These are phyloP conservation scores for Meyerozyma guilliermondii DNA, from an alignment of 1,139 yeast genomes.

Conservation along the genomic window DNA sequence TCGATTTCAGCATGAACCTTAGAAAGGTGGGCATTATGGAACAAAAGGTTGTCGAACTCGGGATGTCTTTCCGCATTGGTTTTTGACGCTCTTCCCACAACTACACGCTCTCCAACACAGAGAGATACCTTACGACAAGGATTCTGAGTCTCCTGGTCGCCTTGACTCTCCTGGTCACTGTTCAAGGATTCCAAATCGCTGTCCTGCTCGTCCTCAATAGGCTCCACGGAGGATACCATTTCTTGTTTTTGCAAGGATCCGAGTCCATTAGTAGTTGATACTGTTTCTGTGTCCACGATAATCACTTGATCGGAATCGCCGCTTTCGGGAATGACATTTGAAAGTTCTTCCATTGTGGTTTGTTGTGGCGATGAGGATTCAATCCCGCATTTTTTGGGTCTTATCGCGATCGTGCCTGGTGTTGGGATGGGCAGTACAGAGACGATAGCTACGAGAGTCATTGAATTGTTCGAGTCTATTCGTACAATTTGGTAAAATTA, in stretches of 20 bases:
- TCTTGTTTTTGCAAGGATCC: not conserved
- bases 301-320: not conserved
- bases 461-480: slow-evolving; percentile 3
- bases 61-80: slow-evolving; percentile 8
- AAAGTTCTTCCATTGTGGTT: not conserved
- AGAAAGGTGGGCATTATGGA: slow-evolving; percentile 10
- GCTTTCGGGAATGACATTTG: not conserved
- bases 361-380: not conserved
- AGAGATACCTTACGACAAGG: not conserved
- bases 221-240: not conserved
- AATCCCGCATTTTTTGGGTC: not conserved
- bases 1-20: slow-evolving; percentile 8
- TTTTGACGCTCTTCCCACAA: slow-evolving; percentile 8
- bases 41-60: slow-evolving; percentile 7
- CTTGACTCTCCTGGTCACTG: not conserved
- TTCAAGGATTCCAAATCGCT: not conserved
- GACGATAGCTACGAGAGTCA: not conserved
- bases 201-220: not conserved
- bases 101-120: not conserved
- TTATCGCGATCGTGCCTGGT: not conserved
- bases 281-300: not conserved
- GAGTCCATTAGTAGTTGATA: not conserved
- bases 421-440: not conserved
- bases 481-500: slow-evolving; percentile 48
- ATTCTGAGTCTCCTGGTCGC: not conserved